Evolutionary conservation across 805 yeast genomes (phyloP).

Genomic region (Starmerella stellata): DNA sequence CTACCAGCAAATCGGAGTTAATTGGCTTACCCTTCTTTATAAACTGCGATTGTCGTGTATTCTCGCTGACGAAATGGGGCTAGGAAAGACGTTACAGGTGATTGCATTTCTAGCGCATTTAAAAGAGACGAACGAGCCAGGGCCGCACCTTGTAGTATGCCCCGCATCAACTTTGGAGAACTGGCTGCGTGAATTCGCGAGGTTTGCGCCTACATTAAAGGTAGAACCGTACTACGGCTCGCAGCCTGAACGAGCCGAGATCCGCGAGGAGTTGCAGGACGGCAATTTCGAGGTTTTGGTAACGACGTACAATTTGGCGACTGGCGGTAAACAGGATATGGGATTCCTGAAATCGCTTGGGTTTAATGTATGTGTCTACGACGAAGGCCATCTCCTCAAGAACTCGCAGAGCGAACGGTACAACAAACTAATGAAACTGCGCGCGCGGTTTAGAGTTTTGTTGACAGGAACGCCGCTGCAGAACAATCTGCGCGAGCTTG

Average conservation of each 20-base stretch:
- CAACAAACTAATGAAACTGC: conserved; percentile 62
- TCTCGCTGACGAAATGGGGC: conserved; percentile 93
- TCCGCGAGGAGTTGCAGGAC: conserved; percentile 49
- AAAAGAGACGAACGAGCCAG: conserved; percentile 44
- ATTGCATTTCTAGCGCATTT: conserved; percentile 78
- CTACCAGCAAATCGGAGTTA: conserved; percentile 93
- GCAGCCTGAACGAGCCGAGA: conserved; percentile 63
- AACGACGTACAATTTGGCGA: conserved; percentile 82
- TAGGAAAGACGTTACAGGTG: conserved; percentile 94
- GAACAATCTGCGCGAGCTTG: conserved; percentile 75
- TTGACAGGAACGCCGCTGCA: conserved; percentile 96
- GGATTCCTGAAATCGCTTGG: conserved; percentile 54
- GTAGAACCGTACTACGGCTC: conserved; percentile 93
- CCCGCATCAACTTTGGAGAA: conserved; percentile 94
- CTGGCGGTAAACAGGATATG: conserved; percentile 68
- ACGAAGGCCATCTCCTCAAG: conserved; percentile 94
- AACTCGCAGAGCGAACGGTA: conserved; percentile 80
- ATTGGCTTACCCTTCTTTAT: conserved; percentile 76
- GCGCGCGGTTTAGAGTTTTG: conserved; percentile 66
- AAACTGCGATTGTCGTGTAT: conserved; percentile 71
- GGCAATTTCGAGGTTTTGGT: conserved; percentile 67
- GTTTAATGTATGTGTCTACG: conserved; percentile 81
- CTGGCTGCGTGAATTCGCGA: conserved; percentile 86
- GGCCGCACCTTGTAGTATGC: conserved; percentile 86
- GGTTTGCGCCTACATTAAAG: conserved; percentile 61